Conservation (phyloP, 768 basidiomycete species). For the Coprinopsis strossmayeri region DNA sequence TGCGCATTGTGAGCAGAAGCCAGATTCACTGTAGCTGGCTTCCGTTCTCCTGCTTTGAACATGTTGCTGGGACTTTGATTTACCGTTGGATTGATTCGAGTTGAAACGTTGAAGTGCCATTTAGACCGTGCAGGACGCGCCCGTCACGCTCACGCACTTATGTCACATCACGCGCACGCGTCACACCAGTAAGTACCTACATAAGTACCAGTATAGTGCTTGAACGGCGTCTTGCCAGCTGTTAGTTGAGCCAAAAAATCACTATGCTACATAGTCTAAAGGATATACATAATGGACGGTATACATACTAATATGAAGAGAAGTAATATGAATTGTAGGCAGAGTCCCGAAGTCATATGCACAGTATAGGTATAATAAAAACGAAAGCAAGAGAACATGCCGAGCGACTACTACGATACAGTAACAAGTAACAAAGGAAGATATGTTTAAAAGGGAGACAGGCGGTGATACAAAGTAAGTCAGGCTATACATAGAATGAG, state of each 20-base stretch:
- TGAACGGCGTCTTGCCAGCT: neutral
- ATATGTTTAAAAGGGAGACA: neutral
- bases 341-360: neutral
- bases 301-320: conserved; percentile 1
- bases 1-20: neutral
- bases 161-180: conserved; percentile 1
- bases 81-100: no score
- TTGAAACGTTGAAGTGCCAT: no score
- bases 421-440: neutral
- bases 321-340: neutral
- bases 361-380: no score
- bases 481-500: neutral
- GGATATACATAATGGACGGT: neutral
- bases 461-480: neutral
- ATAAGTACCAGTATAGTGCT: neutral
- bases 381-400: neutral
- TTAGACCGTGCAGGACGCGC: no score
- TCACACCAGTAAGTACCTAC: neutral
- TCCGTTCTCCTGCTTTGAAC: conserved; percentile 9
- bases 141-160: no score
- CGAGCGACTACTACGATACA: neutral
- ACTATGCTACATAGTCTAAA: conserved; percentile 9
- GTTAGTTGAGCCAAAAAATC: no score
- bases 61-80: neutral
- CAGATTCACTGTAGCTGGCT: neutral